Evolutionary conservation across 2,329 filamentous ascomycete genomes (phyloP).

Genomic region (Fragosphaeria purpurea): DNA sequence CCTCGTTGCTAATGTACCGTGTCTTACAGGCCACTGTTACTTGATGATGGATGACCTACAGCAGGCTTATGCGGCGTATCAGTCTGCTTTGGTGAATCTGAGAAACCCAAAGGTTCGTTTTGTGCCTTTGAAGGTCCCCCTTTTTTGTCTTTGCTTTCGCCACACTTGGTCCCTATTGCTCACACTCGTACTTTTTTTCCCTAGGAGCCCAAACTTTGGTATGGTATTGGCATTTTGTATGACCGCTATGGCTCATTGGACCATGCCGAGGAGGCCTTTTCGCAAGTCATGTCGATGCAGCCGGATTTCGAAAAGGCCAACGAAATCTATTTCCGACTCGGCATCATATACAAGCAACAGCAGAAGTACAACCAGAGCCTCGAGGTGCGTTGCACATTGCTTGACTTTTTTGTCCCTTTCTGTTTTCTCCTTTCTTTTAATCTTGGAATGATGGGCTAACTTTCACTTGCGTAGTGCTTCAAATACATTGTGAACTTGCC

Average conservation of each 20-base stretch:
- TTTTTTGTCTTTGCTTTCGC: background rate
- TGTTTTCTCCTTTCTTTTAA: background rate
- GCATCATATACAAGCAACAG: conserved; percentile 99
- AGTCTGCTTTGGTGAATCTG: conserved; percentile 87
- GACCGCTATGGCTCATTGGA: conserved; percentile 94
- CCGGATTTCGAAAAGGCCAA: conserved; percentile 97
- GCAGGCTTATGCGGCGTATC: conserved; percentile 93
- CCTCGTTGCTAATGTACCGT: background rate
- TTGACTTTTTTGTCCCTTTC: conserved; percentile 3
- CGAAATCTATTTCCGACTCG: conserved; percentile 95
- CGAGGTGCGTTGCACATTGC: conserved; percentile 51
- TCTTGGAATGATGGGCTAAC: background rate
- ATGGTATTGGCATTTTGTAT: conserved; percentile 95
- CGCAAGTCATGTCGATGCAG: conserved; percentile 97
- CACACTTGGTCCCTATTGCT: no score
- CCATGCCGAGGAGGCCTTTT: conserved; percentile 96
- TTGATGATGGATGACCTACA: conserved; percentile 98
- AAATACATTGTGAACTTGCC: conserved; percentile 94
- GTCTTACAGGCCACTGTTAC: conserved; percentile 76
- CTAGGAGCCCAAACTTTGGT: conserved; percentile 91
- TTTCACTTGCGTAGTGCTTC: conserved; percentile 60
- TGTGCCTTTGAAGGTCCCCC: no score
- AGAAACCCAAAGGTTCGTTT: conserved; percentile 74
- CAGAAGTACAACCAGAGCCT: conserved; percentile 87
- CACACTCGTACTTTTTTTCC: background rate